Evolutionary conservation across 1,284 basidiomycete species (phyloP), one percentile per base, ranked within the genome.

Genomic region (Leccinum fuscescens): DNA sequence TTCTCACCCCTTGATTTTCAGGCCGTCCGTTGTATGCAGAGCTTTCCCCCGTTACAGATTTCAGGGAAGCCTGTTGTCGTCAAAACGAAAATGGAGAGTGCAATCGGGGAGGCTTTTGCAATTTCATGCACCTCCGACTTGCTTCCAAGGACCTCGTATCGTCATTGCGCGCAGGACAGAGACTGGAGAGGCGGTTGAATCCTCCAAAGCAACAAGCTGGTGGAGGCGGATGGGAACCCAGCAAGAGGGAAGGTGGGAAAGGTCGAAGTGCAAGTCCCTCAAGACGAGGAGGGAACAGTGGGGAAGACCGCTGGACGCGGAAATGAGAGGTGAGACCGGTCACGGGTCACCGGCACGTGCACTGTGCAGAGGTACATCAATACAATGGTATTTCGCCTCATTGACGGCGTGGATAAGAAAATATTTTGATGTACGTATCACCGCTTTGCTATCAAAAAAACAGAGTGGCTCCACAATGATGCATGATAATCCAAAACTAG

Each of bases 1-100:
- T 44, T 60, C 55, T 66, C n/a, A 65, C 31, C 4, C 37, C 46
- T 9, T 7, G 50, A 48, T 39, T 27, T 67, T 27, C 6, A 94
- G 94, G 93, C 56, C 89, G 94, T 56, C 97, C 97, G 4, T 79
- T 99, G n/a, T 96, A 96, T 70, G 94, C 94, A n/a, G 97, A 99
- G 72, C 83, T 99, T 24, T 96, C 94, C 1, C 97, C 97, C 5
- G 97, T 99, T 14, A 99, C 96, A 35, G 97, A 99, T 77, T 99
- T 99, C 75, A 88, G 96, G 57, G 97, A 99, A 78, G 96, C 96
- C 0, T 99, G 97, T 75, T 99, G 97, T 76, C 84, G 97, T 53
- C 97, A 99, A 76, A 98, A 98, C 70, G 95, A 98, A 75, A 91
- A 97, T 67, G 96, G 96, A 9, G 94, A 98, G 77, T 96, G 94